Base-by-base conservation (phyloP, 176 grass and related monocot genomes). In the Chloris gayana region DNA sequence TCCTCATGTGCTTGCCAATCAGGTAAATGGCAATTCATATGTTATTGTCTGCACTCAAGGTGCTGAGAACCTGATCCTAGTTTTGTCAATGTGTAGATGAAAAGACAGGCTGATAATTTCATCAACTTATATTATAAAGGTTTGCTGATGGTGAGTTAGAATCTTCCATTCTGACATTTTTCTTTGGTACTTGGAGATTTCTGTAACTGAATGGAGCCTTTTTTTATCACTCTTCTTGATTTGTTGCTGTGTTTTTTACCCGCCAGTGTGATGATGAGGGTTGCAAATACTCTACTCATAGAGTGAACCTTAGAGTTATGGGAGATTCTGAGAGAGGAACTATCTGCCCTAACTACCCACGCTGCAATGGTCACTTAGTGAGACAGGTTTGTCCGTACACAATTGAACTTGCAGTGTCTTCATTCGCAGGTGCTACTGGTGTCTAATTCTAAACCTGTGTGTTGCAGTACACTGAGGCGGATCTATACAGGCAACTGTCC, bases 101-200 rank as follows among this genome's bases (percentile, higher is more conserved):
- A 99, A 89, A 93, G 97, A 57, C 97, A 93, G 74, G 93, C 87
- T 85, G 97, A 99, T 77, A 90, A 77, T 91, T 96, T 96, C 73
- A 93, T 93, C 58, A 89, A 58, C 37, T 76, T 78, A 9, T 99
- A 96, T 82, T 99, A 99, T 53, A 93, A 96, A 88, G 87, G 92
- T 70, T 64, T 91, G 75, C 86, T 91, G 85, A 87, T 86, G 91
- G 97, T 99, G 91, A 87, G 70, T 69, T 59, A 39, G 41, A 62
- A 3, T 85, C 67, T 83, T 79, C 37, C 0, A 0, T 50, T 30
- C 67, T 42, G 18, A 34, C 3, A 37, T 49, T 76, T 50, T 50
- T 73, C 33, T 21, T 14, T 81, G 9, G 7, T 32, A 26, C 33
- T 58, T 39, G 19, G 41, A 39, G 71, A 33, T 22, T 45, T 32